Evolutionary conservation across 2,329 filamentous ascomycete species (phyloP).

Genomic region (Scytalidium sp.): DNA sequence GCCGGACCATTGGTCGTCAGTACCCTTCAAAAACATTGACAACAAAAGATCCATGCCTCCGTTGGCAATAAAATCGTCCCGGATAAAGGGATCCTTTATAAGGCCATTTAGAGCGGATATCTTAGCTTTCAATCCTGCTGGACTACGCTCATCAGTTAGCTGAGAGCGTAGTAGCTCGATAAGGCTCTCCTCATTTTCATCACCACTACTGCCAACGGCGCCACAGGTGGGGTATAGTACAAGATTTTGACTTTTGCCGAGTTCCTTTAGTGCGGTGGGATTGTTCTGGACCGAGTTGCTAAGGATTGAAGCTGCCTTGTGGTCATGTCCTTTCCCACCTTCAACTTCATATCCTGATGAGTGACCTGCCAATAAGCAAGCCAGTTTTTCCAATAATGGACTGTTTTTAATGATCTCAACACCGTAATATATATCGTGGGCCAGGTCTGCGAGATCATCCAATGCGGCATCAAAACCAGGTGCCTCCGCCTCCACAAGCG

Average conservation of each 20-base stretch:
- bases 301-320: conserved; percentile 53
- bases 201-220: neutral
- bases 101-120: conserved; percentile 53
- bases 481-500: conserved; percentile 43
- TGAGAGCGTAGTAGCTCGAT: conserved; percentile 20
- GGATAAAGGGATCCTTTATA: conserved; percentile 50
- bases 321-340: conserved; percentile 13
- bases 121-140: conserved; percentile 27
- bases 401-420: conserved; percentile 57
- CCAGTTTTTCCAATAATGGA: conserved; percentile 49
- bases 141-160: conserved; percentile 20
- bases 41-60: conserved; percentile 54
- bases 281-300: conserved; percentile 63
- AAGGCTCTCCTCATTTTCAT: conserved; percentile 11
- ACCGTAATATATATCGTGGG: conserved; percentile 69
- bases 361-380: conserved; percentile 50
- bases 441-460: conserved; percentile 57
- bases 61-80: conserved; percentile 51
- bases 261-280: conserved; percentile 52
- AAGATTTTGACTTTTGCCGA: conserved; percentile 44
- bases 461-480: conserved; percentile 33
- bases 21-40: conserved; percentile 46
- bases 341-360: conserved; percentile 14
- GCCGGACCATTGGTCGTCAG: conserved; percentile 42
- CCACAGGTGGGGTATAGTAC: conserved; percentile 24